phyloP scores from a whole-genome alignment of 106 monocot genomes.

The Dendrobium officinale region DNA sequence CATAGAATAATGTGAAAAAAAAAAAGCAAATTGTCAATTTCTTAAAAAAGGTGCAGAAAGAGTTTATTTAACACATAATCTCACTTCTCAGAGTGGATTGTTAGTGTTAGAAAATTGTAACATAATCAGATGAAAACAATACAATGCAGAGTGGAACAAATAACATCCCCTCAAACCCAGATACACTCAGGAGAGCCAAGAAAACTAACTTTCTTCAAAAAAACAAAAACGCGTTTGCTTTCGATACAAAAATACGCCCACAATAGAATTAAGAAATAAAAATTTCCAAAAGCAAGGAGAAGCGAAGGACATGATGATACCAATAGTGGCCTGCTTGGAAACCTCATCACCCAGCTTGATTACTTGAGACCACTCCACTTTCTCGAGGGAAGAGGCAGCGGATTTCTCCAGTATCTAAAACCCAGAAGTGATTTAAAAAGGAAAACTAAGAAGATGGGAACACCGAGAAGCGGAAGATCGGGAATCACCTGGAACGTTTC shows the following conservation, averaged over 20 bases:
- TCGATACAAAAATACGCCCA: background rate
- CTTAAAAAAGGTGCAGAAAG: background rate
- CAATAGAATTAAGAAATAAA: background rate
- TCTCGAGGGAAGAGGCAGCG: conserved; percentile 29
- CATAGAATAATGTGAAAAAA: background rate
- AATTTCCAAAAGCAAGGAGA: background rate
- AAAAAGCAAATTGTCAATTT: background rate
- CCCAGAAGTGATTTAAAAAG: background rate
- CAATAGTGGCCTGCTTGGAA: conserved; percentile 55
- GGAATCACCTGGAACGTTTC: conserved; percentile 26
- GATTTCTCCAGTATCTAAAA: conserved; percentile 43
- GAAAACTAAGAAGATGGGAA: background rate
- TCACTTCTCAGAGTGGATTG: background rate
- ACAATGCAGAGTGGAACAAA: background rate
- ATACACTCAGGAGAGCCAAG: background rate
- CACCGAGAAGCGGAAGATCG: background rate
- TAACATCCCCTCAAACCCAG: background rate
- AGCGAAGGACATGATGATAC: conserved; percentile 12
- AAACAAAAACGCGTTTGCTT: background rate
- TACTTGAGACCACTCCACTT: conserved; percentile 55
- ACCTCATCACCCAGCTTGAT: conserved; percentile 42
- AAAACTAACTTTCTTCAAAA: background rate
- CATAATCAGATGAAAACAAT: background rate
- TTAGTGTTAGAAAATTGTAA: background rate
- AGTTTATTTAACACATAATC: background rate